These are phyloP conservation scores for Pythium pyrilobum DNA, from an alignment of 352 stramenopile species.

Conservation along the genomic window DNA sequence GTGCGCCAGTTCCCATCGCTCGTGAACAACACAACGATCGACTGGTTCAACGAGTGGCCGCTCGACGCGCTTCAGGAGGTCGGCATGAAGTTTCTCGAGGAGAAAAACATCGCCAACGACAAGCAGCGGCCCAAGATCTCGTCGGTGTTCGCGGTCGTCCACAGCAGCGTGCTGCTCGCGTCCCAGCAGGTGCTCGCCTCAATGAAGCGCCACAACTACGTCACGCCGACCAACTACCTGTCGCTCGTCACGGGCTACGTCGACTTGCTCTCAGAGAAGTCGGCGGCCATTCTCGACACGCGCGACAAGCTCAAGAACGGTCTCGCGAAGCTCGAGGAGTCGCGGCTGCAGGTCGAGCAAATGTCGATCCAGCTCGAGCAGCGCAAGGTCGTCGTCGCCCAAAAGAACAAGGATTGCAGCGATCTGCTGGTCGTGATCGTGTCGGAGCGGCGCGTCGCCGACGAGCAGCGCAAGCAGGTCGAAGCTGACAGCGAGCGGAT, in stretches of 20 bases:
- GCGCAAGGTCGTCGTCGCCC: slow-evolving; percentile 86
- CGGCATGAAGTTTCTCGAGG: slow-evolving; percentile 89
- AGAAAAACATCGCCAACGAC: slow-evolving; percentile 77
- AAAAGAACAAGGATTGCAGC: slow-evolving; percentile 94
- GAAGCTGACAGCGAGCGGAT: slow-evolving; percentile 92
- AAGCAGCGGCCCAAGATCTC: slow-evolving; percentile 79
- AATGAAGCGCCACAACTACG: slow-evolving; percentile 93
- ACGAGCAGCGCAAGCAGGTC: slow-evolving; percentile 93
- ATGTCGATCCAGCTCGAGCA: slow-evolving; percentile 85
- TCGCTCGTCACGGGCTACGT: slow-evolving; percentile 92
- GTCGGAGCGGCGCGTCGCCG: slow-evolving; percentile 88
- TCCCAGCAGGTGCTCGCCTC: slow-evolving; percentile 80
- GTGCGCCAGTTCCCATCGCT: slow-evolving; percentile 90
- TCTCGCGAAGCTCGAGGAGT: slow-evolving; percentile 79
- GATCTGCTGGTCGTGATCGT: slow-evolving; percentile 94
- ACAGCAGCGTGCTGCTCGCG: slow-evolving; percentile 81
- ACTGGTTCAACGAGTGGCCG: slow-evolving; percentile 93
- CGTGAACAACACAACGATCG: slow-evolving; percentile 93
- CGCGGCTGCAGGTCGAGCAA: slow-evolving; percentile 72
- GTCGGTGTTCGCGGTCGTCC: slow-evolving; percentile 85
- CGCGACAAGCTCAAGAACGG: slow-evolving; percentile 82
- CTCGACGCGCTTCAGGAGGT: slow-evolving; percentile 90
- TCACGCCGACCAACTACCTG: slow-evolving; percentile 92
- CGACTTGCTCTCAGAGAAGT: slow-evolving; percentile 73
- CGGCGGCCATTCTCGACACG: slow-evolving; percentile 61